phyloP scores from a whole-genome alignment of 148 eudicot genomes.

The Rhododendron griersonianum region DNA sequence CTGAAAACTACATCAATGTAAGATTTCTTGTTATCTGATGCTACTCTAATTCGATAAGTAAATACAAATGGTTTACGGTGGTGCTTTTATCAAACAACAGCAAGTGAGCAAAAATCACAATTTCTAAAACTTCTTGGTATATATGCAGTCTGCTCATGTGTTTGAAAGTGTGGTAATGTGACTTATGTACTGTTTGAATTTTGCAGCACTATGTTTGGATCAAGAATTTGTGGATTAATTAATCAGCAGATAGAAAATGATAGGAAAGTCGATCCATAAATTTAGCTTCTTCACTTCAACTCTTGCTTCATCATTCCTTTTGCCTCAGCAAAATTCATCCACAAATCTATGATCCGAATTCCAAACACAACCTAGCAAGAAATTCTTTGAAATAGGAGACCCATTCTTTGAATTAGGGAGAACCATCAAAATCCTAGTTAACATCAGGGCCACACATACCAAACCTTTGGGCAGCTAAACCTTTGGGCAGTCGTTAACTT shows the following conservation, averaged over 20 bases:
- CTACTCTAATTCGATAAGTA: not conserved
- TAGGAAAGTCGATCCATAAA: not conserved
- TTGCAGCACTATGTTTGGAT: not conserved
- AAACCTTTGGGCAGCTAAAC: not conserved
- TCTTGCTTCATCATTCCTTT: not conserved
- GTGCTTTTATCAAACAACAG: not conserved
- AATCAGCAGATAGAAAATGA: not conserved
- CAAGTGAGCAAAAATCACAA: not conserved
- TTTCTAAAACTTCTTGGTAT: not conserved
- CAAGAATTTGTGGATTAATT: not conserved
- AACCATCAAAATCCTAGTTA: not conserved
- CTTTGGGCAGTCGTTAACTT: not conserved
- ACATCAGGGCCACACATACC: not conserved
- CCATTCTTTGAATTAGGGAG: not conserved
- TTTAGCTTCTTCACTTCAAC: not conserved
- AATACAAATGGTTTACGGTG: not conserved
- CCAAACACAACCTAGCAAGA: not conserved
- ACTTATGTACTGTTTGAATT: not conserved
- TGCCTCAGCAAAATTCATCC: not conserved
- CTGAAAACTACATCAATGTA: slow-evolving; percentile 42
- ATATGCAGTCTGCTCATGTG: not conserved
- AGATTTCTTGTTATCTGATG: not conserved
- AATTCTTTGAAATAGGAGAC: not conserved
- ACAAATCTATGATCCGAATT: not conserved
- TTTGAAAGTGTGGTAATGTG: not conserved